phyloP scores from a whole-genome alignment of 129 eudicot genomes.

The Saposhnikovia divaricata region DNA sequence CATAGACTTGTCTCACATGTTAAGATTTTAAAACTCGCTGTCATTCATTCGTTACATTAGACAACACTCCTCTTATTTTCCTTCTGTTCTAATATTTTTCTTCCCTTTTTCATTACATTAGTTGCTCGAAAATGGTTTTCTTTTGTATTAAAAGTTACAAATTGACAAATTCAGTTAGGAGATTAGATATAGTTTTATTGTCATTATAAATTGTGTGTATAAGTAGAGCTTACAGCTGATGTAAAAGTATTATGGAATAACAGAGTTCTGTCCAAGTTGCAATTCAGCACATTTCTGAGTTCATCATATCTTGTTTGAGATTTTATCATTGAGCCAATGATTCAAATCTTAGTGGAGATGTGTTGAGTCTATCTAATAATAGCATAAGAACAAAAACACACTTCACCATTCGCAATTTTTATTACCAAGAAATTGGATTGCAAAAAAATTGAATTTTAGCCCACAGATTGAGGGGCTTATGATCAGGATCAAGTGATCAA shows the following conservation, averaged over 20 bases:
- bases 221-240: too few relatives aligned
- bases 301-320: too few relatives aligned
- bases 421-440: not conserved
- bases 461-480: not conserved
- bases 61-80: constrained; percentile 33
- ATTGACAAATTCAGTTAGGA: not conserved
- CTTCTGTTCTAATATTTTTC: not conserved
- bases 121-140: not conserved
- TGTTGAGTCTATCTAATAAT: too few relatives aligned
- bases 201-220: too few relatives aligned
- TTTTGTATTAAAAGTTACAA: too few relatives aligned
- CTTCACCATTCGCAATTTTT: not conserved
- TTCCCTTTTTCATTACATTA: not conserved
- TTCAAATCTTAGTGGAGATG: too few relatives aligned
- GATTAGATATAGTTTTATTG: not conserved
- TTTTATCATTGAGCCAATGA: too few relatives aligned
- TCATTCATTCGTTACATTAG: constrained; percentile 32
- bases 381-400: too few relatives aligned
- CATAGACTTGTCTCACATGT: constrained; percentile 49
- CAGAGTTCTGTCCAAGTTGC: too few relatives aligned
- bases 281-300: too few relatives aligned
- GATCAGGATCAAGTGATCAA: not conserved
- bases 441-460: not conserved
- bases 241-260: too few relatives aligned
- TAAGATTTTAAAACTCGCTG: constrained; percentile 28